Evolutionary conservation across 2,329 filamentous ascomycete genomes (phyloP).

Genomic region (Fusarium luffae): DNA sequence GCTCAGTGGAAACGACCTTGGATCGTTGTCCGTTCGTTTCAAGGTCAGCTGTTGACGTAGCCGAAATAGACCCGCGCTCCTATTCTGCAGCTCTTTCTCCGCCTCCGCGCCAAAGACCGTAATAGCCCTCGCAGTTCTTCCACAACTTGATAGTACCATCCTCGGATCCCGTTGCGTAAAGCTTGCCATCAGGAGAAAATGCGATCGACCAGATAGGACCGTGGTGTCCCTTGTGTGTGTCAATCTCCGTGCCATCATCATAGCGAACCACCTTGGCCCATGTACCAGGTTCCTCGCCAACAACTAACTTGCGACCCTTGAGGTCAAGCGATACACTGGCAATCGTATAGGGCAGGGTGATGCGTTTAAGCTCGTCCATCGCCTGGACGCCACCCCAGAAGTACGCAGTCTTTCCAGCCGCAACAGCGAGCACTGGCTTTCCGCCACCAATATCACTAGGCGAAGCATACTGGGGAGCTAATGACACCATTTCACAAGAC

Average conservation of each 20-base stretch:
- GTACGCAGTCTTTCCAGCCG: conserved; percentile 93
- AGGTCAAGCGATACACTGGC: conserved; percentile 91
- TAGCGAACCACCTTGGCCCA: conserved; percentile 97
- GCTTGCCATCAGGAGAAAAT: conserved; percentile 93
- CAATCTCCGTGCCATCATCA: conserved; percentile 84
- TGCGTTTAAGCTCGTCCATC: conserved; percentile 78
- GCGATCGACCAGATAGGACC: conserved; percentile 96
- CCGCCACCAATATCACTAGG: conserved; percentile 73
- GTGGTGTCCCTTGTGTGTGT: conserved; percentile 96
- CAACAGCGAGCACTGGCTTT: conserved; percentile 81
- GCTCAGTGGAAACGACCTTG: conserved; percentile 8
- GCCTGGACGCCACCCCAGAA: conserved; percentile 85
- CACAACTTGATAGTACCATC: conserved; percentile 97
- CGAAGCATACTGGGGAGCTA: conserved; percentile 69
- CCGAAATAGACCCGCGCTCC: conserved; percentile 43
- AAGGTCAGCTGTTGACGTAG: conserved; percentile 29
- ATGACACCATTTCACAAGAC: conserved; percentile 87
- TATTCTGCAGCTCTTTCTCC: conserved; percentile 53
- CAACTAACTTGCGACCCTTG: conserved; percentile 83
- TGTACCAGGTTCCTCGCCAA: conserved; percentile 90
- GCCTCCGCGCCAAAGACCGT: conserved; percentile 71
- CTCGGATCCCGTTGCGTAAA: conserved; percentile 96
- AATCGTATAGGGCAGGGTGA: conserved; percentile 84
- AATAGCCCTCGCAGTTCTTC: conserved; percentile 75
- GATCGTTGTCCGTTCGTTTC: conserved; percentile 1